A percentile compares a stretch with the other conserved stretches of the same genome.
These are phyloP conservation scores for Thermochaetoides dissita DNA, from an alignment of 2,329 filamentous ascomycete species.

Conservation along the genomic window DNA sequence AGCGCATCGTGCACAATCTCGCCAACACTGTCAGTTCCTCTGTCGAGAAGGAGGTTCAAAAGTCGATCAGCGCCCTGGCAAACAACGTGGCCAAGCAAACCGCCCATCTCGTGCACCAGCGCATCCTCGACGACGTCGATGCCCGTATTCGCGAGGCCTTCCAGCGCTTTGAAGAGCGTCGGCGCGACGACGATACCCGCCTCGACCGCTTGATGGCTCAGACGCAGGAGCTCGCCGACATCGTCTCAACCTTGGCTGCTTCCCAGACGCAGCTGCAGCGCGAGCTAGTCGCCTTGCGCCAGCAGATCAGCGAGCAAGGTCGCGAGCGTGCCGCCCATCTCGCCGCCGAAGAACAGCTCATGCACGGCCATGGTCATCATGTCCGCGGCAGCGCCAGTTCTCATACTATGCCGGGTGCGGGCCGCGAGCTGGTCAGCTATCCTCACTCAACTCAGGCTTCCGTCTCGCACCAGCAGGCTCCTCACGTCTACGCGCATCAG, in stretches of 20 bases:
- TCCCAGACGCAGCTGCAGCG: constrained; percentile 57
- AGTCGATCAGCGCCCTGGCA: constrained; percentile 48
- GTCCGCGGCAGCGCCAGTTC: constrained; percentile 12
- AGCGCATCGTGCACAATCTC: constrained; percentile 36
- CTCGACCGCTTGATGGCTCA: constrained; percentile 59
- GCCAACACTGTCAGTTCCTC: constrained; percentile 50
- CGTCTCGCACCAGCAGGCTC: constrained; percentile 8
- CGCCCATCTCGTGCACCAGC: constrained; percentile 50
- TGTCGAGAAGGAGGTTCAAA: constrained; percentile 55
- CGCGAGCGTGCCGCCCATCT: constrained; percentile 11
- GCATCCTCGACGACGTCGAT: constrained; percentile 52
- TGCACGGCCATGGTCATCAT: constrained; percentile 9
- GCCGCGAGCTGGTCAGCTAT: constrained; percentile 12
- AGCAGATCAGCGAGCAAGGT: constrained; percentile 15
- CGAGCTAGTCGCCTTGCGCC: constrained; percentile 35
- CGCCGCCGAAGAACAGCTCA: constrained; percentile 4
- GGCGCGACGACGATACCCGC: constrained; percentile 44
- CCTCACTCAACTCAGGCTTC: constrained; percentile 11
- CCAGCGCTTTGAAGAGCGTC: constrained; percentile 34
- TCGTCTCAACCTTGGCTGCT: constrained; percentile 54
- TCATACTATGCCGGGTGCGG: constrained; percentile 6
- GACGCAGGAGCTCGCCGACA: constrained; percentile 52
- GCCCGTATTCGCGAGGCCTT: constrained; percentile 40
- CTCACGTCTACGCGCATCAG: constrained; percentile 14
- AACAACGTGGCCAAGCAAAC: constrained; percentile 53